These are phyloP conservation scores for Nitzschia putrida DNA, from an alignment of 108 stramenopile genomes.

Conservation along the genomic window DNA sequence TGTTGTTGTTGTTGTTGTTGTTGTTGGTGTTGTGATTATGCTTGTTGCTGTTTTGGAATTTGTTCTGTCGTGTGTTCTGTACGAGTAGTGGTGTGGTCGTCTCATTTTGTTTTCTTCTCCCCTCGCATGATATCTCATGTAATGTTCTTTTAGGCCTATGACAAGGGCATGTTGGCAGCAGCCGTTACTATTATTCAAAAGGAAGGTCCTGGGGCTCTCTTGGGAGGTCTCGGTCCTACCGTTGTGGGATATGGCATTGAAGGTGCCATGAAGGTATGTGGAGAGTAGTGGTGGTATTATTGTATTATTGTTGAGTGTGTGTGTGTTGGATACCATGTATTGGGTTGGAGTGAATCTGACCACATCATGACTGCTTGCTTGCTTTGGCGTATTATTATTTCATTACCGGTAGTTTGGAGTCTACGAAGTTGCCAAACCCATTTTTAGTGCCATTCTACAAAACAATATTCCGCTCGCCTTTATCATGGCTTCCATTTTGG, in stretches of 20 bases:
- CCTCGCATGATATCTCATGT: too few species aligned
- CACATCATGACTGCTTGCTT: too few species aligned
- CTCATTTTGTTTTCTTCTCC: too few species aligned
- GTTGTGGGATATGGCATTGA: conserved; percentile 91
- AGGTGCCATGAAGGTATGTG: conserved; percentile 58
- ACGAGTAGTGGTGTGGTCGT: too few species aligned
- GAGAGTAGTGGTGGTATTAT: not conserved
- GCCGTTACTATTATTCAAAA: conserved; percentile 68
- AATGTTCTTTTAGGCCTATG: conserved; percentile 36
- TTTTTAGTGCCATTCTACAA: conserved; percentile 51
- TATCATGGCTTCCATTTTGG: conserved; percentile 79
- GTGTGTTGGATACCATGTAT: too few species aligned
- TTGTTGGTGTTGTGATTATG: too few species aligned
- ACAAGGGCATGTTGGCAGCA: conserved; percentile 56
- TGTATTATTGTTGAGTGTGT: not conserved
- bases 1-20: not conserved
- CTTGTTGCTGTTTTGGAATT: too few species aligned
- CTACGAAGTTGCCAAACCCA: conserved; percentile 89
- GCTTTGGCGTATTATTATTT: too few species aligned
- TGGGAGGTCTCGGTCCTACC: conserved; percentile 84
- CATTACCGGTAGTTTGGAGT: conserved; percentile 88
- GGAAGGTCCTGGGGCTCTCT: conserved; percentile 72
- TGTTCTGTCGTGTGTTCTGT: too few species aligned
- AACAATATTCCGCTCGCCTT: conserved; percentile 58
- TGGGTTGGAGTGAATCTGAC: too few species aligned